These are phyloP conservation scores for Raphanus hybrid DNA, from an alignment of 441 rosid species.

Conservation along the genomic window DNA sequence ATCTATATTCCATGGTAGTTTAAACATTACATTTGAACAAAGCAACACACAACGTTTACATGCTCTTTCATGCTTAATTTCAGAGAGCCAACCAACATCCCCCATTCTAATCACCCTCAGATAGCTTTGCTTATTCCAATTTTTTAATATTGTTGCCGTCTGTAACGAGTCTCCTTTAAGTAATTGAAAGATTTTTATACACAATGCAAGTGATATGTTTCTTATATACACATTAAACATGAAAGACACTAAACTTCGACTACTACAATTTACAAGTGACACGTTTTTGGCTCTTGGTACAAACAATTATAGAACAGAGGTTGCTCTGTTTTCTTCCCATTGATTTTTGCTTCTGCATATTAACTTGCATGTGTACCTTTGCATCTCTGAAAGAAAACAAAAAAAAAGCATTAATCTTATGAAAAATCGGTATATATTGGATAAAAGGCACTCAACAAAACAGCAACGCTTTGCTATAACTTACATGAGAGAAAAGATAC, in stretches of 20 bases:
- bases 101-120: neutral
- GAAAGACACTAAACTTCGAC: slow-evolving; percentile 4
- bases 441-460: neutral
- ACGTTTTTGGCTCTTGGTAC: neutral
- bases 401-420: neutral
- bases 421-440: neutral
- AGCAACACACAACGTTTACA: neutral
- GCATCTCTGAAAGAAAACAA: neutral
- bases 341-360: neutral
- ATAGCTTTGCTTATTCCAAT: neutral
- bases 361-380: neutral
- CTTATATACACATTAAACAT: neutral
- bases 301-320: slow-evolving; percentile 2
- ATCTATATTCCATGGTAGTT: neutral
- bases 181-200: neutral
- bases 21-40: neutral
- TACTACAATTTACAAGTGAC: neutral
- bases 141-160: neutral
- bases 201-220: neutral
- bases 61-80: neutral
- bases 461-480: neutral
- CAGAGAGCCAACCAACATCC: neutral
- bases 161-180: neutral
- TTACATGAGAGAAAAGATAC: too few species aligned
- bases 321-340: slow-evolving; percentile 16